phyloP scores from a whole-genome alignment of 495 filamentous ascomycete species.

The Wilcoxina mikolae region DNA sequence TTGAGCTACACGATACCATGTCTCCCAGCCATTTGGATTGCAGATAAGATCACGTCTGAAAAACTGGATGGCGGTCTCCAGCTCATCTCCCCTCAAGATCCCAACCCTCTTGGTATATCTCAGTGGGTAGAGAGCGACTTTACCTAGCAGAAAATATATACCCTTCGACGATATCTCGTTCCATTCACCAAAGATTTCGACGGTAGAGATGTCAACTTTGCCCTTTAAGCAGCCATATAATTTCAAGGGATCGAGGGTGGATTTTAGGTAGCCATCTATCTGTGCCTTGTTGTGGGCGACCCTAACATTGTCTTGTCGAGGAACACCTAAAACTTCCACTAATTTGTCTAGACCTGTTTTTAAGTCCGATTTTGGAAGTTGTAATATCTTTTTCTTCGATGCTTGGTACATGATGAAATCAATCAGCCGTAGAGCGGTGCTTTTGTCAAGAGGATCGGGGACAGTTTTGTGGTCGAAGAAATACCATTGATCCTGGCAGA shows the following conservation, averaged over 20 bases:
- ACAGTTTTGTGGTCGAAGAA: constrained; percentile 32
- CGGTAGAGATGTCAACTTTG: constrained; percentile 46
- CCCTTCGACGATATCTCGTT: constrained; percentile 59
- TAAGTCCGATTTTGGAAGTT: constrained; percentile 76
- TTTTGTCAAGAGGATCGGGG: constrained; percentile 57
- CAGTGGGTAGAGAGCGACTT: constrained; percentile 76
- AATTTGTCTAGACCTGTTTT: constrained; percentile 80
- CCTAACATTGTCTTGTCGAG: constrained; percentile 18
- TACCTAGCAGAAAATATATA: constrained; percentile 84
- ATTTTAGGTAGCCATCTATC: constrained; percentile 58
- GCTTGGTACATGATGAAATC: constrained; percentile 69
- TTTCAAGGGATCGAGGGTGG: constrained; percentile 66
- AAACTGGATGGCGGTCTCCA: constrained; percentile 68
- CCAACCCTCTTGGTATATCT: constrained; percentile 67
- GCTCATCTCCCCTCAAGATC: constrained; percentile 65
- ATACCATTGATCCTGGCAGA: constrained; percentile 29
- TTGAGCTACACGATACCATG: constrained; percentile 89
- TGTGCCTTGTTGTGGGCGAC: constrained; percentile 21
- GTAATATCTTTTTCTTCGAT: constrained; percentile 72
- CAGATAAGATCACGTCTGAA: constrained; percentile 78
- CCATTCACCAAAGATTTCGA: constrained; percentile 37
- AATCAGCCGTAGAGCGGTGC: constrained; percentile 61
- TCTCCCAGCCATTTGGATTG: constrained; percentile 74
- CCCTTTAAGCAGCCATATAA: constrained; percentile 66
- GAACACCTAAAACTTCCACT: constrained; percentile 51